Conservation (phyloP, 805 yeast species). For the Schizosaccharomyces japonicus region DNA sequence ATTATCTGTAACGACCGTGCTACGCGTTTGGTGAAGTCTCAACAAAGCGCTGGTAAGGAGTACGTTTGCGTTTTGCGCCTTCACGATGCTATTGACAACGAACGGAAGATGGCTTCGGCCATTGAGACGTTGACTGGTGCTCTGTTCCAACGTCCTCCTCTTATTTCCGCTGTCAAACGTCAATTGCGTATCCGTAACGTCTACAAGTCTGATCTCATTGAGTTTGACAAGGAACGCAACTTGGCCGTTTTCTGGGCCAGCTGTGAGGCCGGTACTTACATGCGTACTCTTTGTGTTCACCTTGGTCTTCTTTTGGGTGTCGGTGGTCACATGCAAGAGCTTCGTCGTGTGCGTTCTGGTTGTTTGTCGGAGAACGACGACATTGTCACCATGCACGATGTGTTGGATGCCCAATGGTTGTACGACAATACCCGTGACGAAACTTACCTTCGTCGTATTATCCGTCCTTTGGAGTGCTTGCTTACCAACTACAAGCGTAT, state of each 20-base stretch:
- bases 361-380: constrained; percentile 76
- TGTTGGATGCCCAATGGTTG: constrained; percentile 92
- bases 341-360: constrained; percentile 96
- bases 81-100: constrained; percentile 79
- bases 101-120: constrained; percentile 64
- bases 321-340: constrained; percentile 99
- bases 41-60: constrained; percentile 99
- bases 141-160: constrained; percentile 94
- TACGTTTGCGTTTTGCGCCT: constrained; percentile 92
- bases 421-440: constrained; percentile 95
- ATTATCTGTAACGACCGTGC: constrained; percentile 97
- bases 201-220: constrained; percentile 84
- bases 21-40: constrained; percentile 90
- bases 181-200: constrained; percentile 95
- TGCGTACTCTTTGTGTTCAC: constrained; percentile 97
- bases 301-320: constrained; percentile 94
- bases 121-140: constrained; percentile 95
- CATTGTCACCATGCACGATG: constrained; percentile 89
- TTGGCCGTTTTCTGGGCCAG: constrained; percentile 98
- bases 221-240: constrained; percentile 89
- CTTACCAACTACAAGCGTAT: constrained; percentile 89
- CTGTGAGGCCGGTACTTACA: constrained; percentile 98
- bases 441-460: constrained; percentile 74
- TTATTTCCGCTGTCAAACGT: constrained; percentile 95
- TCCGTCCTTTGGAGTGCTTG: constrained; percentile 83